A percentile compares a stretch with the other conserved stretches of the same genome.
Conservation (phyloP, 495 filamentous ascomycete species). For the Penicillium tannophilum region DNA sequence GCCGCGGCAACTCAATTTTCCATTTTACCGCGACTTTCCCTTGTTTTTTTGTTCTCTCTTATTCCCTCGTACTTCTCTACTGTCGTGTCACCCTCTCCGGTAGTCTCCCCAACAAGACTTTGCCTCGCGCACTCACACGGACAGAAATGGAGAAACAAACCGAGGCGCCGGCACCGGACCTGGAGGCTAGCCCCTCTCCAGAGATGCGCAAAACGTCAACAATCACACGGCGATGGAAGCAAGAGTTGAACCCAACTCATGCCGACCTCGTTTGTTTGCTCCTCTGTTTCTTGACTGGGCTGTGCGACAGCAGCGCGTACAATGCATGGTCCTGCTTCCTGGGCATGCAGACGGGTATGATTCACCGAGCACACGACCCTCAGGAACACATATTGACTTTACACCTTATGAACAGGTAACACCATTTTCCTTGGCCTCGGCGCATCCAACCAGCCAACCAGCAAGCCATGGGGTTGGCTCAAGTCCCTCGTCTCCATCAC, state of each 20-base stretch:
- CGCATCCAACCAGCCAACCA: constrained; percentile 52
- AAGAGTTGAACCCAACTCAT: constrained; percentile 43
- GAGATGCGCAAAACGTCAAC: constrained; percentile 18
- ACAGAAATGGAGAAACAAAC: constrained; percentile 26
- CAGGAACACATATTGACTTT: neutral
- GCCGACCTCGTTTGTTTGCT: constrained; percentile 57
- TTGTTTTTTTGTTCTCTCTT: neutral
- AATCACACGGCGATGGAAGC: constrained; percentile 31
- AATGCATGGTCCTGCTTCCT: constrained; percentile 64
- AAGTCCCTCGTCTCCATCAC: constrained; percentile 62
- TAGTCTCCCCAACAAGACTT: neutral
- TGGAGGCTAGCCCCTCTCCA: constrained; percentile 28
- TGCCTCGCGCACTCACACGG: neutral
- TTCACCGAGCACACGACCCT: neutral
- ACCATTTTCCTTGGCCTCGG: constrained; percentile 69
- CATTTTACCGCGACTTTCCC: neutral
- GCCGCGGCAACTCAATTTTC: constrained; percentile 11
- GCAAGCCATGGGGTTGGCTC: constrained; percentile 62
- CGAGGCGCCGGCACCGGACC: constrained; percentile 20
- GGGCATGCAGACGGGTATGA: constrained; percentile 66
- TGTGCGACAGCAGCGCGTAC: constrained; percentile 63
- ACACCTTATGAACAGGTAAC: constrained; percentile 47
- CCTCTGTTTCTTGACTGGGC: constrained; percentile 58
- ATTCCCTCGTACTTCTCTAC: neutral
- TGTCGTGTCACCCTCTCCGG: neutral